A percentile compares a stretch with the other conserved stretches of the same genome.
Evolutionary conservation across 2,329 filamentous ascomycete genomes (phyloP).

Genomic region (Fonsecaea multimorphosa): DNA sequence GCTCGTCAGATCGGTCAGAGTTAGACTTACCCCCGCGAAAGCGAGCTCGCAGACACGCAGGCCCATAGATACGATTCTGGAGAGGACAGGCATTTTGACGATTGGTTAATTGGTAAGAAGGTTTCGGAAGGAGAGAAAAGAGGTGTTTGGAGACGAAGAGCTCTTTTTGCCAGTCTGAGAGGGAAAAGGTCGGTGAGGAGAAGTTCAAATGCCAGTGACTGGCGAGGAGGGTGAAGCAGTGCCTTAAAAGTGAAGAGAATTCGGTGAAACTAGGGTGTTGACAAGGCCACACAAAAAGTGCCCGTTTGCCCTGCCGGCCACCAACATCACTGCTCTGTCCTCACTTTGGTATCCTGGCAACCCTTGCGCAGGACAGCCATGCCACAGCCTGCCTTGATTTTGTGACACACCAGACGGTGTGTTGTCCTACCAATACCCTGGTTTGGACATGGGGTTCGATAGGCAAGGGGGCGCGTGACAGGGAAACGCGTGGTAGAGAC

Average conservation of each 20-base stretch:
- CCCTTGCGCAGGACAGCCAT: conserved; percentile 5
- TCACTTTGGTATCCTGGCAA: not conserved
- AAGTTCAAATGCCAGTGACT: not conserved
- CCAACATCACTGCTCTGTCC: conserved; percentile 5
- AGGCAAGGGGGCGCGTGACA: conserved; percentile 12
- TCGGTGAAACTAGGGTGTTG: not conserved
- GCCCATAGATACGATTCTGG: conserved; percentile 62
- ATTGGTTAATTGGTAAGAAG: not conserved
- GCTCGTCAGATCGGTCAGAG: conserved; percentile 10
- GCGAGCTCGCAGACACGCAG: conserved; percentile 69
- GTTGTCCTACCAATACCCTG: conserved; percentile 7
- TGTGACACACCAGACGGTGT: conserved; percentile 5
- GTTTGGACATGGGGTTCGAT: not conserved
- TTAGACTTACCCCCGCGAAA: conserved; percentile 67
- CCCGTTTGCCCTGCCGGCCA: conserved; percentile 8
- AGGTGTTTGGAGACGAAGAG: not conserved
- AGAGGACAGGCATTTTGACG: conserved; percentile 45
- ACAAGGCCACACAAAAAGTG: conserved; percentile 8
- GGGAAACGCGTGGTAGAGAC: conserved; percentile 14
- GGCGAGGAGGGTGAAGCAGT: not conserved
- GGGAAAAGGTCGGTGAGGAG: not conserved
- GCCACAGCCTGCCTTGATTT: conserved; percentile 17
- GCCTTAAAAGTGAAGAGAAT: not conserved
- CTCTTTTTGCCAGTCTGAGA: not conserved
- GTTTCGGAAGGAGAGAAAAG: conserved; percentile 9